phyloP scores from a whole-genome alignment of 2,329 filamentous ascomycete genomes.

The Fusarium sp. region DNA sequence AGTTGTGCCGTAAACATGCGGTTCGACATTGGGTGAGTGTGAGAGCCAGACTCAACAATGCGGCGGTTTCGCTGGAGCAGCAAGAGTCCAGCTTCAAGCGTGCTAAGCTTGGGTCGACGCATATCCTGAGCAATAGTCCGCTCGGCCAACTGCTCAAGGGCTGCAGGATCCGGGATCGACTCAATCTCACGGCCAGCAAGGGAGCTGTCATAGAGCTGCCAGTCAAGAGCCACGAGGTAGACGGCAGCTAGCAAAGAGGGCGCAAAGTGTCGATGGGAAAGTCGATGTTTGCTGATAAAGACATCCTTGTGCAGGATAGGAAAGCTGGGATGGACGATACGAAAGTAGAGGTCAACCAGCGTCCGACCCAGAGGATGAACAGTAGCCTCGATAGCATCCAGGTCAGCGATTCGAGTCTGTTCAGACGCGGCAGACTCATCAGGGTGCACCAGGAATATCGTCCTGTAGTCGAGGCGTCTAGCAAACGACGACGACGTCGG shows the following conservation, averaged over 20 bases:
- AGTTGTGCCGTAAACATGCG: conserved; percentile 61
- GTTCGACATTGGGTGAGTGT: conserved; percentile 44
- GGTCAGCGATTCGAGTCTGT: conserved; percentile 52
- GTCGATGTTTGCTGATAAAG: conserved; percentile 67
- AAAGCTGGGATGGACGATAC: conserved; percentile 65
- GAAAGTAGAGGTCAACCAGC: conserved; percentile 72
- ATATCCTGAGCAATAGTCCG: conserved; percentile 57
- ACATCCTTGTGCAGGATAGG: conserved; percentile 68
- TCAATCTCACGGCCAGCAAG: conserved; percentile 50
- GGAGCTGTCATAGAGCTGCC: conserved; percentile 65
- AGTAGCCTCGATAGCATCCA: conserved; percentile 65
- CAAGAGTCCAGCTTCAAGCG: conserved; percentile 62
- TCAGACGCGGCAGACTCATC: conserved; percentile 49
- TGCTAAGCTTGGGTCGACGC: conserved; percentile 62
- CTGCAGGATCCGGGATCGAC: conserved; percentile 44
- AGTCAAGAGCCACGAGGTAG: conserved; percentile 68
- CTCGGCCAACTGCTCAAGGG: conserved; percentile 51
- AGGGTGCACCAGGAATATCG: conserved; percentile 49
- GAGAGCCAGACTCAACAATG: conserved; percentile 44
- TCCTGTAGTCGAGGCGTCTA: conserved; percentile 48
- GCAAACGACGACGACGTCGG: conserved; percentile 36
- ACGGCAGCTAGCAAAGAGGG: conserved; percentile 66
- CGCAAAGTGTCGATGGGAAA: conserved; percentile 65
- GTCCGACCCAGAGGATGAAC: conserved; percentile 69
- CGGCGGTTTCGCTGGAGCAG: conserved; percentile 59